Percentiles rank a stretch among this genome's conserved stretches.
phyloP scores from a whole-genome alignment of 2,329 filamentous ascomycete species.

The Hypoxylon sp. region DNA sequence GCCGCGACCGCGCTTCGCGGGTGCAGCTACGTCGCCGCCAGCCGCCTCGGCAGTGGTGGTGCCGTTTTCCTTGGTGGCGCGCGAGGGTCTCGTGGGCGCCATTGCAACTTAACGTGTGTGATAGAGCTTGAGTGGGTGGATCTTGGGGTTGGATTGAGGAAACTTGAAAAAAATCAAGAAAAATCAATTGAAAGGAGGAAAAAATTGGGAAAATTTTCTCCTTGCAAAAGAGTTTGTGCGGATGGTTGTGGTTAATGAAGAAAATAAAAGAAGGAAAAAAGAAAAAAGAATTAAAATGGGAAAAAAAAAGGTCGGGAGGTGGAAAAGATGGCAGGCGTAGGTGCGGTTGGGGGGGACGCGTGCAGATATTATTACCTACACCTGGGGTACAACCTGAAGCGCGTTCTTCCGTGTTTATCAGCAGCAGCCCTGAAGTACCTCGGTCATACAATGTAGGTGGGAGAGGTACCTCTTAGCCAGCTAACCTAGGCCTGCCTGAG shows the following conservation, averaged over 20 bases:
- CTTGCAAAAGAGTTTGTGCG: not conserved
- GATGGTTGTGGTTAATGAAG: not conserved
- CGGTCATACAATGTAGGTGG: no score
- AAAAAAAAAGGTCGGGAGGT: not conserved
- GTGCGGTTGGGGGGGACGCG: slow-evolving; percentile 23
- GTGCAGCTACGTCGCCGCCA: slow-evolving; percentile 30
- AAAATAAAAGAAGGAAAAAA: slow-evolving; percentile 13
- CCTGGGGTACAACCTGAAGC: slow-evolving; percentile 14
- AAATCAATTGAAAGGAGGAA: slow-evolving; percentile 3
- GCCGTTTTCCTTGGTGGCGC: slow-evolving; percentile 37
- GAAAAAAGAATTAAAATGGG: slow-evolving; percentile 22
- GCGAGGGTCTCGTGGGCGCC: slow-evolving; percentile 39
- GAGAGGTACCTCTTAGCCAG: no score
- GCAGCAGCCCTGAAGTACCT: slow-evolving; percentile 13
- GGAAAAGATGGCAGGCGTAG: slow-evolving; percentile 3
- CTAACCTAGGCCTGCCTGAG: no score
- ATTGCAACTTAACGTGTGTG: slow-evolving; percentile 19
- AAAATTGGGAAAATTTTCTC: slow-evolving; percentile 10
- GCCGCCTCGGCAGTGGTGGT: slow-evolving; percentile 30
- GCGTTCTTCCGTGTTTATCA: slow-evolving; percentile 33
- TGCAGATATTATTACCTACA: slow-evolving; percentile 15
- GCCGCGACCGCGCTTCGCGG: slow-evolving; percentile 50
- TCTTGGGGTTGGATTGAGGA: not conserved
- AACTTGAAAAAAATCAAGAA: slow-evolving; percentile 6
- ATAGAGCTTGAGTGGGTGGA: not conserved